phyloP scores from a whole-genome alignment of 805 yeast genomes.

The Candida adriatica region DNA sequence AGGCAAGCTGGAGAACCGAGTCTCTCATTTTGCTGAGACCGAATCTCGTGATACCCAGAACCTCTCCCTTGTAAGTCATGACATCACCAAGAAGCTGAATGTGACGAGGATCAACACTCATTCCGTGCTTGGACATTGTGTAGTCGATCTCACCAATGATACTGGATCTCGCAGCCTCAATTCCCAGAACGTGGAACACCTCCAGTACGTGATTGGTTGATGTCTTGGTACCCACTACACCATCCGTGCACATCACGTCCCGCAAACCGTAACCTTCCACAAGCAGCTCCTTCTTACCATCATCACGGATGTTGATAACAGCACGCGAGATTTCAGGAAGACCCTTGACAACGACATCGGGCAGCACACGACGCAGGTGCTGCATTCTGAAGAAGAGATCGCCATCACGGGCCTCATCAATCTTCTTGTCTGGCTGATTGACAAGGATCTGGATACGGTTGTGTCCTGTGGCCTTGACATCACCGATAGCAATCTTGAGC shows the following conservation, averaged over 20 bases:
- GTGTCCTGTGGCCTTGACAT: constrained; percentile 59
- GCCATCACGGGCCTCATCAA: constrained; percentile 32
- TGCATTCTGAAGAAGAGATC: constrained; percentile 85
- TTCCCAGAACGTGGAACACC: constrained; percentile 84
- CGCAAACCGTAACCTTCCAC: constrained; percentile 98
- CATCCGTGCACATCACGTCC: constrained; percentile 96
- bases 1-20: constrained; percentile 92
- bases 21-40: constrained; percentile 99
- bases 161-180: constrained; percentile 94
- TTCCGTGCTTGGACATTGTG: constrained; percentile 98
- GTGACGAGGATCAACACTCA: constrained; percentile 99
- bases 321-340: constrained; percentile 89
- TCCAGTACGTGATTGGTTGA: constrained; percentile 90
- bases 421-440: constrained; percentile 33
- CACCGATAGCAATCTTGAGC: constrained; percentile 69
- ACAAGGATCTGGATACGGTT: constrained; percentile 65
- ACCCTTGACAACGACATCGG: constrained; percentile 89
- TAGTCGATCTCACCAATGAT: constrained; percentile 92
- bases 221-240: constrained; percentile 84
- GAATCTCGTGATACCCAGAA: constrained; percentile 94
- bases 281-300: constrained; percentile 79
- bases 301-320: constrained; percentile 87
- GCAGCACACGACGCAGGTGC: constrained; percentile 76
- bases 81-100: constrained; percentile 96
- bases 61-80: constrained; percentile 98